phyloP scores from a whole-genome alignment of 257 asterid genomes.

The Nicotiana otophora region DNA sequence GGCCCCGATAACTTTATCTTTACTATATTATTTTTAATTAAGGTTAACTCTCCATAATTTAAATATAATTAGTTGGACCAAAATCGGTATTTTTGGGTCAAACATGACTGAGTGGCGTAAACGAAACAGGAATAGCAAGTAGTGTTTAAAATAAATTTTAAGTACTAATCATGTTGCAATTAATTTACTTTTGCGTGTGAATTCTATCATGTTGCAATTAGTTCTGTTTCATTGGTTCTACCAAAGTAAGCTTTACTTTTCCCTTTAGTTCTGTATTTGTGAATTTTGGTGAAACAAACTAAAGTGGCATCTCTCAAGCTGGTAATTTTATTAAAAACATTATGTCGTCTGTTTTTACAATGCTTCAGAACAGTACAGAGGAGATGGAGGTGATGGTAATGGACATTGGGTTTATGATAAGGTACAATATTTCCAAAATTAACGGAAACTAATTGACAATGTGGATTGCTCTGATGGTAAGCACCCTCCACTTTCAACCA shows the following conservation, averaged over 20 bases:
- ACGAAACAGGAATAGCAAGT: background rate
- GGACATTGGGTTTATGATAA: slow-evolving; percentile 86
- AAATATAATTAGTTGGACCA: too few relatives aligned
- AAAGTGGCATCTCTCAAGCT: too few relatives aligned
- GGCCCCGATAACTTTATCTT: too few relatives aligned
- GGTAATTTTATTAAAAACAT: background rate
- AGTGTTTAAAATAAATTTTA: slow-evolving; percentile 15
- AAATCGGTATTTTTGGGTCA: too few relatives aligned
- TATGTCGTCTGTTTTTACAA: slow-evolving; percentile 21
- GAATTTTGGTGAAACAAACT: background rate
- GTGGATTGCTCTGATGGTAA: too few relatives aligned
- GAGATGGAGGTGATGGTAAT: slow-evolving; percentile 83
- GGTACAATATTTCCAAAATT: slow-evolving; percentile 26
- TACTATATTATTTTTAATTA: too few relatives aligned
- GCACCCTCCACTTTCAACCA: too few relatives aligned
- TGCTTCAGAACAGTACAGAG: slow-evolving; percentile 65
- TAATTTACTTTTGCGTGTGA: background rate
- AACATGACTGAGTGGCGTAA: background rate
- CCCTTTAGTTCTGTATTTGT: background rate
- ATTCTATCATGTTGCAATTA: background rate
- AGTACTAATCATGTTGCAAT: background rate
- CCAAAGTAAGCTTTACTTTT: slow-evolving; percentile 33
- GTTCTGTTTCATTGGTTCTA: slow-evolving; percentile 70
- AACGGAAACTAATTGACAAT: too few relatives aligned
- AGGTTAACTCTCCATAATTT: too few relatives aligned